Base-by-base conservation (phyloP, 495 filamentous ascomycete genomes). In the Penicillium manginii region DNA sequence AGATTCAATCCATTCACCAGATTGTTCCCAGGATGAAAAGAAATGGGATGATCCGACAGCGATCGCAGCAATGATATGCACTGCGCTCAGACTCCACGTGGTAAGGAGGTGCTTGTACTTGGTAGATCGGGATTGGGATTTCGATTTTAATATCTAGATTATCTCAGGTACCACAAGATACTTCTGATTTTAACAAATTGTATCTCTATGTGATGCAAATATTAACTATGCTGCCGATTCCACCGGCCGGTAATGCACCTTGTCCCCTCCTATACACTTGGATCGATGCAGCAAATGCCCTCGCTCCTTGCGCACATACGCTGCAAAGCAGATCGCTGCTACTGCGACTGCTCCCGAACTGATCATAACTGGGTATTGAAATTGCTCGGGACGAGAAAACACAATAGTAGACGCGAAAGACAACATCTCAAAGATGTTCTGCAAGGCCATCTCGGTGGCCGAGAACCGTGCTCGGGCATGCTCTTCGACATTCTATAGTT, bases 351-450 rank as follows among this genome's bases (percentile, higher is more conserved):
- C 85, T 6, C 64, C 76, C 5, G 75, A 74, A 48, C 83, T 86
- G 57, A 89, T 79, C 15, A 83, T 61, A 0, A 82, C 81, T 0
- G 88, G 87, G 59, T 81, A 87, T 52, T 77, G 67, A 67, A 91
- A 91, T 45, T 86, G 73, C 0, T 77, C 73, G 0, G 88, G 86
- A 0, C 56, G 63, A 1, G 81, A 68, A 52, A 84, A 90, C 10
- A 83, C 60, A 42, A 90, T 81, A 0, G 88, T 91, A 0, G 78
- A 75, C 0, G 78, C 78, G 58, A 78, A 90, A 0, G 87, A 84
- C 1, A 83, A 58, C 37, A 90, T 73, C 65, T 91, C 88, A 58
- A 89, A 90, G 5, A 81, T 46, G 59, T 86, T 91, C 68, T 91
- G 88, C 9, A 82, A 73, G 0, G 85, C 75, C 26, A 80, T 73